Conservation (phyloP, 176 grass and related monocot species). For the Zea luxurians region DNA sequence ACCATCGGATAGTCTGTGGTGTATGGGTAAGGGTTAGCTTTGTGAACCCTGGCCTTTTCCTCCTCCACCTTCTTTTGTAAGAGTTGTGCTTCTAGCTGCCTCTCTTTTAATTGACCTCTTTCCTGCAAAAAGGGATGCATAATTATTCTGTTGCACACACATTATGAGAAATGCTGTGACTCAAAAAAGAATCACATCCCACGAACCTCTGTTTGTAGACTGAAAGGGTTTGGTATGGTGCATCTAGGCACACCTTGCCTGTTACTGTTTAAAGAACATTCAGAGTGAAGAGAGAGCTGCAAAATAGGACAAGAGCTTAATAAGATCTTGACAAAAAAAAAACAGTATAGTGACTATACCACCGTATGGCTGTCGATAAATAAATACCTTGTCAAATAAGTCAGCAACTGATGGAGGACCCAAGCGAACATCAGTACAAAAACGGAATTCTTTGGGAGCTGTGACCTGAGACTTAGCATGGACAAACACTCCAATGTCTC, state of each 20-base stretch:
- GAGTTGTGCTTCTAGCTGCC: conserved; percentile 54
- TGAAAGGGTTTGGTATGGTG: conserved; percentile 84
- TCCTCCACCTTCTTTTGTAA: conserved; percentile 74
- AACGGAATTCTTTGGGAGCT: conserved; percentile 75
- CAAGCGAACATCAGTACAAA: conserved; percentile 70
- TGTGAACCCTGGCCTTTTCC: conserved; percentile 69
- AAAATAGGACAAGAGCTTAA: conserved; percentile 35
- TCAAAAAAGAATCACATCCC: conserved; percentile 16
- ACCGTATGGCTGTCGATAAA: background rate
- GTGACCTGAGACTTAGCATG: conserved; percentile 59
- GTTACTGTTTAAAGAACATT: conserved; percentile 55
- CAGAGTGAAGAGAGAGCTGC: conserved; percentile 80
- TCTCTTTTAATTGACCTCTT: conserved; percentile 84
- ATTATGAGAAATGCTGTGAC: conserved; percentile 6
- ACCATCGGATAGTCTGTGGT: conserved; percentile 95
- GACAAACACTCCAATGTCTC: conserved; percentile 51
- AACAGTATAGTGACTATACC: too few species aligned
- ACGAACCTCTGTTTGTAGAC: conserved; percentile 79
- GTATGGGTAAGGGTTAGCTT: conserved; percentile 89
- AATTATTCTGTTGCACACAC: conserved; percentile 21
- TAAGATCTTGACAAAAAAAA: background rate
- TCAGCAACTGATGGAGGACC: conserved; percentile 69
- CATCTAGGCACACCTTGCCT: conserved; percentile 53
- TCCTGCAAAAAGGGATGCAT: conserved; percentile 48
- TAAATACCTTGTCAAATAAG: conserved; percentile 72